Base-by-base conservation (phyloP, 1,284 basidiomycete genomes). In the Neonothopanus nambi region DNA sequence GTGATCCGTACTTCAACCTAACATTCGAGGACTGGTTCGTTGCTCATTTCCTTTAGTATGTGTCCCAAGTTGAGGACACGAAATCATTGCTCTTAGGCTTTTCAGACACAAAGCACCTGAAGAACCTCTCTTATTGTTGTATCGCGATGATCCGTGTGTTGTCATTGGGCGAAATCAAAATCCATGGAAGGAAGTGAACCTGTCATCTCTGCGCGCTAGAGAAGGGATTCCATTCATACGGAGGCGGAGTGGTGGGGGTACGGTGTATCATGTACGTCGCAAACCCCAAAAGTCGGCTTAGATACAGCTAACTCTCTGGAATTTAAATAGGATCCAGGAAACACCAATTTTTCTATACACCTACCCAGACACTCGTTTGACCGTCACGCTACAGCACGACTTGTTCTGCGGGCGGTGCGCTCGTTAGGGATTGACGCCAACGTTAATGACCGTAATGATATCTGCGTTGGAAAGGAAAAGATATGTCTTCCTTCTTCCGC, bases 101-200 rank as follows among this genome's bases (percentile, higher is more conserved):
- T 93, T 96, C 66, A 82, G 91, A 64, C 83, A 89, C 61, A 84
- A 89, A 47, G 72, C 81, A 2, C 76, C 77, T 5, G 71, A 82
- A 11, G 71, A 80, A 38, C 92, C 93, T 1, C 75, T 96, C 28
- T 78, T 98, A 23, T 81, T 98, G 50, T 71, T 99, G 50, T 99
- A 98, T 68, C 85, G 93, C 45, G 93, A 99, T 67, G 69, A 74
- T 0, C 93, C 95, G 1, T 96, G 95, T 63, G 92, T 99, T 13
- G 84, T 99, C 42, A 93, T 99, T 53, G 97, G 97, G 0, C 79
- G 96, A 48, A 97, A 98, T 68, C 96, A 99, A 77, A 98, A 98
- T 63, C 94, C 95, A 18, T 99, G 96, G 96, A 95, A 93, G 67
- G 97, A 99, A 70, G 87, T 95, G 56, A 95, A 97, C 63, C 75